phyloP scores from a whole-genome alignment of 2,329 filamentous ascomycete genomes.

The Pseudocercospora eumusae region DNA sequence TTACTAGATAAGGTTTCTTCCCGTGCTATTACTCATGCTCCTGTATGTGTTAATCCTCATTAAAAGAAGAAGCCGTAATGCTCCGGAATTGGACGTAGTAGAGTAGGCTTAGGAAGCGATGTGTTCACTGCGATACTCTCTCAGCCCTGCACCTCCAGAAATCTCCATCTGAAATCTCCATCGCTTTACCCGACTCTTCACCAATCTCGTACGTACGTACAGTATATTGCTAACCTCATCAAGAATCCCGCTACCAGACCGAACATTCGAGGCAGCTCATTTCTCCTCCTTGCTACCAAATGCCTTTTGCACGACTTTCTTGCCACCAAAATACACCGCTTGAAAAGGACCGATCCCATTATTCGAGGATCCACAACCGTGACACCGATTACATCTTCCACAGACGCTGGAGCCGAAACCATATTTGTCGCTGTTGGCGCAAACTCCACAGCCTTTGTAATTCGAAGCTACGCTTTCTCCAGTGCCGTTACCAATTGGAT shows the following conservation, averaged over 20 bases:
- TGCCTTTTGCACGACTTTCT: constrained; percentile 10
- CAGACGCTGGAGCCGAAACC: constrained; percentile 21
- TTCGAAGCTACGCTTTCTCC: background rate
- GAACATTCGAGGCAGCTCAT: background rate
- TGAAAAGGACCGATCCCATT: constrained; percentile 26
- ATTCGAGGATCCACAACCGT: constrained; percentile 22
- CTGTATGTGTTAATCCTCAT: too few relatives aligned
- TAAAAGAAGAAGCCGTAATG: too few relatives aligned
- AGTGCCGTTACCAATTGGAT: constrained; percentile 17
- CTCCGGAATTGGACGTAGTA: too few relatives aligned
- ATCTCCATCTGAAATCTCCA: background rate
- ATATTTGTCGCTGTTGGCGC: constrained; percentile 21
- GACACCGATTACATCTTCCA: constrained; percentile 22
- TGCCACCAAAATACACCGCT: constrained; percentile 21
- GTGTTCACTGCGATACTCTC: too few relatives aligned
- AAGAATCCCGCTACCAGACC: background rate
- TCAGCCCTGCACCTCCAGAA: too few relatives aligned
- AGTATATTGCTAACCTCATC: background rate
- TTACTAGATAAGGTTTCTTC: too few relatives aligned
- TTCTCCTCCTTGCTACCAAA: background rate
- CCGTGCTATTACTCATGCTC: too few relatives aligned
- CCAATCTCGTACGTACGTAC: too few relatives aligned
- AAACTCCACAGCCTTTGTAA: constrained; percentile 15
- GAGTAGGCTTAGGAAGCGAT: background rate
- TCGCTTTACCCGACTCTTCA: too few relatives aligned